These are phyloP conservation scores for Tolypocladium paradoxum DNA, from an alignment of 2,329 filamentous ascomycete genomes.

Conservation along the genomic window DNA sequence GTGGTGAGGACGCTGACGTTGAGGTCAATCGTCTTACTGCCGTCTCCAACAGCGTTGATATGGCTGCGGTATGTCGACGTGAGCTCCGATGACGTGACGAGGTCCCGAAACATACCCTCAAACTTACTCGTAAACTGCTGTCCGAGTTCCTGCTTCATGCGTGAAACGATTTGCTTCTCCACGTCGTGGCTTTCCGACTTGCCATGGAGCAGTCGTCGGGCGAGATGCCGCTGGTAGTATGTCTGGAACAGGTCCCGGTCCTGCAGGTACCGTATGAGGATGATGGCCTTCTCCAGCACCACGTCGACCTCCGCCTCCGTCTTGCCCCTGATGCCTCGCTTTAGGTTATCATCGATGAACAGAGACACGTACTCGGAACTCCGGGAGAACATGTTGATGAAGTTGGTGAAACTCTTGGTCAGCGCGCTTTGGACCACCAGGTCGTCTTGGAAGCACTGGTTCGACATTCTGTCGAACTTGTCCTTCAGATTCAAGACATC, in stretches of 20 bases:
- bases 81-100: slow-evolving; percentile 77
- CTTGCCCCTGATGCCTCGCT: slow-evolving; percentile 87
- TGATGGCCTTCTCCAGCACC: slow-evolving; percentile 81
- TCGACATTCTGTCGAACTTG: slow-evolving; percentile 78
- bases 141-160: slow-evolving; percentile 94
- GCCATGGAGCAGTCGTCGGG: slow-evolving; percentile 73
- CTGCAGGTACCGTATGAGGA: slow-evolving; percentile 73
- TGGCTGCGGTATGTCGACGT: slow-evolving; percentile 66
- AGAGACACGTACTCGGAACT: slow-evolving; percentile 89
- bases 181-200: slow-evolving; percentile 86
- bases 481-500: slow-evolving; percentile 78
- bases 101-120: slow-evolving; percentile 97
- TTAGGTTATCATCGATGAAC: slow-evolving; percentile 94
- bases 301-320: slow-evolving; percentile 77
- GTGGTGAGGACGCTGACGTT: slow-evolving; percentile 78
- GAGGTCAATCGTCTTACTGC: slow-evolving; percentile 54
- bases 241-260: slow-evolving; percentile 94
- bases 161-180: slow-evolving; percentile 88
- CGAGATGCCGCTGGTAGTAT: slow-evolving; percentile 97
- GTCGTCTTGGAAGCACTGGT: slow-evolving; percentile 62
- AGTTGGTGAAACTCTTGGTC: slow-evolving; percentile 78
- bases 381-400: slow-evolving; percentile 82
- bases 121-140: slow-evolving; percentile 89
- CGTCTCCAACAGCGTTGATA: slow-evolving; percentile 40
- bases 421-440: slow-evolving; percentile 70